Base-by-base conservation (phyloP, 2,329 filamentous ascomycete genomes). In the Aspergillus chevalieri region DNA sequence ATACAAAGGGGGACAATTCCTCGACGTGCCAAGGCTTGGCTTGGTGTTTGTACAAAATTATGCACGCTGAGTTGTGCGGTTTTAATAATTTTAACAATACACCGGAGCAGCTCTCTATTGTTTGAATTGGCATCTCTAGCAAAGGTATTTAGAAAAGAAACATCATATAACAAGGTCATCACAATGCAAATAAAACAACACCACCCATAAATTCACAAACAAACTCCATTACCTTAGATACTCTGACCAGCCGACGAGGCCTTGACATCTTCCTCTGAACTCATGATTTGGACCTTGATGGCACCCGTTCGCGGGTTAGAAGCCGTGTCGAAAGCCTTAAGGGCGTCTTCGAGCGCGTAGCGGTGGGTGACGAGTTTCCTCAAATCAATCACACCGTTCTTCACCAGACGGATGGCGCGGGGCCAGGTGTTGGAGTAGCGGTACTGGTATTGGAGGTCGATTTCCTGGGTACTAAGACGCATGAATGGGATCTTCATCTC, bases 391-490 rank as follows among this genome's bases (percentile, higher is more conserved):
- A 96, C 81, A 2, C 89, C 89, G 65, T 85, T 89, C 76, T 89
- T 82, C 34, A 97, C 80, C 56, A 97, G 76, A 44, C 91, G 82
- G 59, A 97, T 96, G 41, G 93, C 92, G 54, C 89, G 82, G 30
- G 92, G 93, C 92, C 92, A 97, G 19, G 89, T 95, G 76, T 97
- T 96, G 74, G 81, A 82, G 77, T 97, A 97, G 53, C 93, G 83
- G 76, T 97, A 97, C 76, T 97, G 92, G 71, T 96, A 93, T 74
- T 95, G 89, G 52, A 97, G 77, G 72, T 97, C 92, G 60, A 97
- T 87, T 74, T 97, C 93, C 56, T 88, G 82, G 5, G 91, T 92
- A 62, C 86, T 92, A 50, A 92, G 80, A 46, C 89, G 77, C 92
- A 96, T 96, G 71, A 97, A 97, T 24, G 92, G 92, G 56, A 97